A percentile compares a stretch with the other conserved stretches of the same genome.
These are phyloP conservation scores for Trichoderma atrobrunneum DNA, from an alignment of 2,329 filamentous ascomycete species.

Conservation along the genomic window DNA sequence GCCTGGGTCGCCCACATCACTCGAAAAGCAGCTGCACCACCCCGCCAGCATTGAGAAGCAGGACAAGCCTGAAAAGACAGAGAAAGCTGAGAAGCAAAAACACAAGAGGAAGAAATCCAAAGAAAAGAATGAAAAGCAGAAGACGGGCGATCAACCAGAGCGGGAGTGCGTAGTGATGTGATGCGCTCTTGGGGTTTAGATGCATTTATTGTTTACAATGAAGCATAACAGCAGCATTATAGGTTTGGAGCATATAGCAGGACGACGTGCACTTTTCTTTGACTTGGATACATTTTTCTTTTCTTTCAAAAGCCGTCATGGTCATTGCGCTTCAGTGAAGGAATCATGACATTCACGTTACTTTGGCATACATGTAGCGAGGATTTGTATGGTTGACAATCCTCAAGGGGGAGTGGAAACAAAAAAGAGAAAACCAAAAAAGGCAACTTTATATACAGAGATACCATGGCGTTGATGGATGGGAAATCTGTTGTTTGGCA, in stretches of 20 bases:
- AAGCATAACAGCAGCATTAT: neutral
- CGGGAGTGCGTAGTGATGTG: constrained; percentile 51
- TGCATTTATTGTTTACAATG: neutral
- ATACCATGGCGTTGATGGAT: constrained; percentile 22
- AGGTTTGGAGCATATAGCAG: neutral
- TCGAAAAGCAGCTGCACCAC: constrained; percentile 18
- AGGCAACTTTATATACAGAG: neutral
- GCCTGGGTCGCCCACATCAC: constrained; percentile 25
- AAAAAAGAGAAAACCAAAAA: neutral
- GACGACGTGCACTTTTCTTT: neutral
- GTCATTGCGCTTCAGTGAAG: neutral
- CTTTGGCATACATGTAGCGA: neutral
- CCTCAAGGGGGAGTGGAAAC: neutral
- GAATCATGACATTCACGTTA: neutral
- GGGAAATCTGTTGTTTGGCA: neutral
- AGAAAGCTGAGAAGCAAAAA: constrained; percentile 31
- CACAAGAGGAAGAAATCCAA: constrained; percentile 40
- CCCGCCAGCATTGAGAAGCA: constrained; percentile 15
- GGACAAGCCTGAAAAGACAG: constrained; percentile 24
- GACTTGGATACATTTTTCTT: neutral
- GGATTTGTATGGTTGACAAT: neutral
- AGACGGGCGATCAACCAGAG: constrained; percentile 39
- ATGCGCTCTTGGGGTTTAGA: neutral
- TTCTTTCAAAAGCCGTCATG: neutral
- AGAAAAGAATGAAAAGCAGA: constrained; percentile 38